Conservation (phyloP, 352 stramenopile species). For the Halophytophthora batemanensis region DNA sequence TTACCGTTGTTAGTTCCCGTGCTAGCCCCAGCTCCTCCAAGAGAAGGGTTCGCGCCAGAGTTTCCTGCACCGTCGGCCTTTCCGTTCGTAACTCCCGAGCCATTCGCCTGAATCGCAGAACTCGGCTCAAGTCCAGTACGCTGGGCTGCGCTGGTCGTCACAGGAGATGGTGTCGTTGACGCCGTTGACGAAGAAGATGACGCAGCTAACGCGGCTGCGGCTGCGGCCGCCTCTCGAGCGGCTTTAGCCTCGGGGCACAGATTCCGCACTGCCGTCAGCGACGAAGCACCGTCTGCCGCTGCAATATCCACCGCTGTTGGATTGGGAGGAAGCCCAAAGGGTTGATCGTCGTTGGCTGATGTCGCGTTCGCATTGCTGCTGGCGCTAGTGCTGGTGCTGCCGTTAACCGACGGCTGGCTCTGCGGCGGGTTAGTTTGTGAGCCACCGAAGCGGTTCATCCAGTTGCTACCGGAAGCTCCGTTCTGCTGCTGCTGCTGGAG, state of each 20-base stretch:
- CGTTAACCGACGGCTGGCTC: conserved; percentile 18
- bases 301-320: conserved; percentile 25
- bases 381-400: conserved; percentile 17
- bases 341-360: conserved; percentile 5
- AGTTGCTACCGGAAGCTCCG: conserved; percentile 17
- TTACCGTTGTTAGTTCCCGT: background rate
- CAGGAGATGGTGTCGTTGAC: conserved; percentile 1
- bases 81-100: too few relatives aligned
- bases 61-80: background rate
- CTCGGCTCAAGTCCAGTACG: too few relatives aligned
- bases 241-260: background rate
- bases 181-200: conserved; percentile 6
- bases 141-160: conserved; percentile 1
- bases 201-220: background rate
- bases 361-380: conserved; percentile 10
- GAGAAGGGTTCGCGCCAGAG: background rate
- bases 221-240: background rate
- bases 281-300: conserved; percentile 30
- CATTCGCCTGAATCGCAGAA: too few relatives aligned
- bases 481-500: conserved; percentile 35
- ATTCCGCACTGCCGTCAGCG: conserved; percentile 33
- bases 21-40: background rate
- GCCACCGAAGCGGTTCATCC: conserved; percentile 30
- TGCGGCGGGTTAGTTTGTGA: background rate
- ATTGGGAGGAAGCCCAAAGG: conserved; percentile 6